Base-by-base conservation (phyloP, 306 rosid genomes). In the Cucurbita maxima region DNA sequence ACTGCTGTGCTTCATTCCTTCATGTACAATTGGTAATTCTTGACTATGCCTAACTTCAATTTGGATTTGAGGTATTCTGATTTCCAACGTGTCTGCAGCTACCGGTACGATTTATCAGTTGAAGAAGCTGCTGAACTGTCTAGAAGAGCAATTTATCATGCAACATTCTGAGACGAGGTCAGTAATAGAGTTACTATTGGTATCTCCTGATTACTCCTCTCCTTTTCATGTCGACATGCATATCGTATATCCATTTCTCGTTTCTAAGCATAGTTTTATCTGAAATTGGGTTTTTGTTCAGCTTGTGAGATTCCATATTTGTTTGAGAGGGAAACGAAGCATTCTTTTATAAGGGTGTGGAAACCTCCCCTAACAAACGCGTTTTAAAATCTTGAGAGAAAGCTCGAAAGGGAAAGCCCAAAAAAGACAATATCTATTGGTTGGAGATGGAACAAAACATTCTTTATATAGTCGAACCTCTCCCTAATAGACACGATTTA, bases 121-220 rank as follows among this genome's bases (percentile, higher is more conserved):
- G 90, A 84, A 74, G 99, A 91, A 83, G 97, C 96, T 62, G 81
- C 95, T 66, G 99, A 94, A 77, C 58, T 91, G 81, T 97, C 95
- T 44, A 82, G 96, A 68, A 81, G 97, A 48, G 79, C 99, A 36
- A 94, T 91, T 55, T 94, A 91, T 83, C 97, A 94, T 78, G 99
- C 97, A 48, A 94, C 99, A 37, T 91, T 90, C 74, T 89, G 92
- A 58, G 96, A 94, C 73, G 99, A 95, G 72, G 99, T 95, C 72
- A 94, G 99, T 75, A 96, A 96, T 77, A 97, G 98, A 81, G 96
- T 88, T 79, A 97, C 92, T n/a, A 87, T 96, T 36, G 94, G 98
- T 93, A 84, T 75, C 55, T 43, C 48, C 19, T 36, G 56, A 64
- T 63, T 37, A 22, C 45, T 30, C 41, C 15, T 36, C 52, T 69